Base-by-base conservation (phyloP, 805 yeast genomes). In the Yarrowia keelungensis region DNA sequence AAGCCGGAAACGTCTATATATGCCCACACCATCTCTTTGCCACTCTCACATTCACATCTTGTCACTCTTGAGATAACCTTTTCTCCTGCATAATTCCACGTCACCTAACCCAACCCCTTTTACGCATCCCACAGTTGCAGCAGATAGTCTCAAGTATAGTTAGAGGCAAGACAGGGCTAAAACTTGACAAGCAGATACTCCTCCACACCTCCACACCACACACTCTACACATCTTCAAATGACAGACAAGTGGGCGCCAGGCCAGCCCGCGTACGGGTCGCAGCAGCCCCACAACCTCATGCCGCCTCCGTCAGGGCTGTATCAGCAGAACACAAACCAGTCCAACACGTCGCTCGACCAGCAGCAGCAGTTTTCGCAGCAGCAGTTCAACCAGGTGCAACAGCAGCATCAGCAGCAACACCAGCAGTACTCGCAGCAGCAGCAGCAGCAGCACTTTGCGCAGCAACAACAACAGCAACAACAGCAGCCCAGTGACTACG, bases 401-500 rank as follows among this genome's bases (percentile, higher is more conserved):
- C 73, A 69, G n/a, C 72, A 59, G 49, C 42, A 41, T 5, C 69
- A 56, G 43, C 73, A 69, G n/a, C 72, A 59, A 42, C 42, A 41
- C 2, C 69, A 56, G 43, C 71, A 42, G 67, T 62, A 45, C 41
- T 53, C 41, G 11, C 71, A 67, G 49, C 72, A 59, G 58, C 56
- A 19, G 72, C 77, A 68, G 74, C 73, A 70, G 43, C 71, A 66
- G 16, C 76, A 45, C 12, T n/a, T 19, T 16, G 16, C 71, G 39
- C 76, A 73, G 38, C 77, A 73, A 58, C 75, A 73, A 38, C 77
- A 73, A 58, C 75, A 73, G 38, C 74, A 72, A 36, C 72, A 71
- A 22, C 73, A 69, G 50, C 71, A 54, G 45, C 62, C 59, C 19
- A 39, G 19, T 14, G 62, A 86, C 69, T 87, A 88, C 73, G 90